Conservation (phyloP, 345 rosid genomes). For the Gossypium ekmanianum region DNA sequence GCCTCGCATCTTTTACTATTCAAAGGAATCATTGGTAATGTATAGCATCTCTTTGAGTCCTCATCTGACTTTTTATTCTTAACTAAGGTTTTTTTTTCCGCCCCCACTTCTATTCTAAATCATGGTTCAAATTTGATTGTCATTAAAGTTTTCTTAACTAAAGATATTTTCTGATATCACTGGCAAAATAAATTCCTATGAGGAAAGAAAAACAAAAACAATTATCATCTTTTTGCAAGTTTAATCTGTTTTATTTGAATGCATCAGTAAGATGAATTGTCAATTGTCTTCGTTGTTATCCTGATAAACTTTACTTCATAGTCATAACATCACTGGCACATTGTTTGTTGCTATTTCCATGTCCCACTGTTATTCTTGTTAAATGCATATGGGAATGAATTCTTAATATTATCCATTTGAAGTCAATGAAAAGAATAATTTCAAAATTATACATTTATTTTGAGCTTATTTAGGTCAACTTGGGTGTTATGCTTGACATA, state of each 20-base stretch:
- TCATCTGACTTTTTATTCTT: neutral
- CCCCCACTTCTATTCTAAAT: neutral
- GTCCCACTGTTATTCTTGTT: neutral
- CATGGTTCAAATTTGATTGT: neutral
- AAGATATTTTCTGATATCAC: neutral
- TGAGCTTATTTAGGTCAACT: neutral
- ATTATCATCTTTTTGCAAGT: neutral
- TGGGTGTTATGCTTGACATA: neutral
- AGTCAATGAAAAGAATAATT: neutral
- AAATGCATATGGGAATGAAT: neutral
- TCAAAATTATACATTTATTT: neutral
- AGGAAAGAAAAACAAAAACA: constrained; percentile 4
- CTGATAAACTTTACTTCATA: neutral
- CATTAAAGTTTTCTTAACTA: neutral
- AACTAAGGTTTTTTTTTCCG: neutral
- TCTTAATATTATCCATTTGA: neutral
- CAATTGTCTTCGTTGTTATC: neutral
- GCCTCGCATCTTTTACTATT: constrained; percentile 80
- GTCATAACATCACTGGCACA: neutral
- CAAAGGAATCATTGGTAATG: constrained; percentile 85
- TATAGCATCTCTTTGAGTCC: constrained; percentile 5
- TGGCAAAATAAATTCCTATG: neutral
- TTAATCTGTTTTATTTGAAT: neutral
- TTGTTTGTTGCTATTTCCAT: neutral
- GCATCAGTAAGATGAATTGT: neutral